These are phyloP conservation scores for Aspergillus fructus DNA, from an alignment of 2,329 filamentous ascomycete species.

Conservation along the genomic window DNA sequence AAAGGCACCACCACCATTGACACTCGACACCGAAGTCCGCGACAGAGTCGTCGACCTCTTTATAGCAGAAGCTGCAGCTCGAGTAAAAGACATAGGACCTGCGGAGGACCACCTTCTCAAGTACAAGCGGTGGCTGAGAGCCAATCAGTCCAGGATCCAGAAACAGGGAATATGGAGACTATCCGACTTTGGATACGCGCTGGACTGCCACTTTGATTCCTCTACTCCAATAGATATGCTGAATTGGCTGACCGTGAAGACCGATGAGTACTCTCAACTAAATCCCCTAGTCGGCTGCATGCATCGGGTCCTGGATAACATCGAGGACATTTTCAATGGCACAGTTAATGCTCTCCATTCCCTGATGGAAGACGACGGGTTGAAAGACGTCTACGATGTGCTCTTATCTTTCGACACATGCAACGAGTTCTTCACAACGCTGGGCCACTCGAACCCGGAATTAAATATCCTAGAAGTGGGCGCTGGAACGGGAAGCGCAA, in stretches of 20 bases:
- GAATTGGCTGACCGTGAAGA: neutral
- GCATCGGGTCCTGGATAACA: neutral
- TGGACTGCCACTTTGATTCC: neutral
- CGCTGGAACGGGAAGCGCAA: constrained; percentile 8
- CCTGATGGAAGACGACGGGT: neutral
- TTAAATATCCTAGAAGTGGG: constrained; percentile 11
- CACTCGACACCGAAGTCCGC: neutral
- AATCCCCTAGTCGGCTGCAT: neutral
- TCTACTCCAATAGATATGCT: neutral
- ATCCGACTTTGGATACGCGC: neutral
- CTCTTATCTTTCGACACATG: neutral
- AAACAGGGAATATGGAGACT: neutral
- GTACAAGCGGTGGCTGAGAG: constrained; percentile 3
- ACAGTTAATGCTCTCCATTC: neutral
- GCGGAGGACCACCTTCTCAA: neutral
- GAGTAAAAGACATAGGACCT: neutral
- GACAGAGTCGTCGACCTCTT: neutral
- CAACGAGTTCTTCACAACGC: neutral
- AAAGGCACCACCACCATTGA: neutral
- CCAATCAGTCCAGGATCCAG: neutral
- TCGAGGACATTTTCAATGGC: neutral
- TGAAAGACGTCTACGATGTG: neutral
- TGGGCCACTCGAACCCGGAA: constrained; percentile 10
- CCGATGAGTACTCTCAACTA: neutral
- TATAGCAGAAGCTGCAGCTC: neutral